Evolutionary conservation across 176 grass and related monocot genomes (phyloP), one percentile per base, ranked within the genome.

Genomic region (Pontederia paniculata): DNA sequence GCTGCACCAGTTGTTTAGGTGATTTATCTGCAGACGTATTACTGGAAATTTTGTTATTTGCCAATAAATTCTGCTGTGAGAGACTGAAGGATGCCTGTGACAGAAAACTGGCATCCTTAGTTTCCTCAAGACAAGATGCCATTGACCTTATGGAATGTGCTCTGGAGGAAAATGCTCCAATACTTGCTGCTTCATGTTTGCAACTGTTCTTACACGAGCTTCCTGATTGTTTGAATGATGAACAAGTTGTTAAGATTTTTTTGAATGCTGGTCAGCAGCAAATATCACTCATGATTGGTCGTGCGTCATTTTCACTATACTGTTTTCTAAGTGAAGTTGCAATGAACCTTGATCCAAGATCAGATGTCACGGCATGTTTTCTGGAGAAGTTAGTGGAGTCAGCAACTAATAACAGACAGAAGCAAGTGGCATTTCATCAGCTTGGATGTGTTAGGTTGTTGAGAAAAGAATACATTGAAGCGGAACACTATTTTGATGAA

Each of bases 351-450:
- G 81, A 85, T 69, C 81, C 89, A 9, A 82, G 73, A 46, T 75
- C 84, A 52, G 76, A 89, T 25, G 68, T 74, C 64, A 67, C 84
- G 7, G 47, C 74, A 53, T 61, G 45, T 28, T 83, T 95, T 58
- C 58, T 70, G 50, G 84, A 89, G 80, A 95, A 89, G 54, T 71
- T 95, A 49, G 70, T 70, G 15, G 61, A 89, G 2, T 78, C 78
- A 10, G 81, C 81, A 60, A 62, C 60, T 41, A 71, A 60, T 54
- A 57, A 64, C 77, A 70, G 55, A 1, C 78, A 95, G 56, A 95
- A 82, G 57, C 89, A 95, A 82, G 80, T 95, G 18, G 89, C 89
- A 46, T 95, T 62, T 85, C 89, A 95, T 81, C 81, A 85, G 77
- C 81, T 95, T 68, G 89, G 78, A 44, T 95, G 84, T 54, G 74